Evolutionary conservation across 257 asterid species (phyloP).

Genomic region (Schizonepeta tenuifolia): DNA sequence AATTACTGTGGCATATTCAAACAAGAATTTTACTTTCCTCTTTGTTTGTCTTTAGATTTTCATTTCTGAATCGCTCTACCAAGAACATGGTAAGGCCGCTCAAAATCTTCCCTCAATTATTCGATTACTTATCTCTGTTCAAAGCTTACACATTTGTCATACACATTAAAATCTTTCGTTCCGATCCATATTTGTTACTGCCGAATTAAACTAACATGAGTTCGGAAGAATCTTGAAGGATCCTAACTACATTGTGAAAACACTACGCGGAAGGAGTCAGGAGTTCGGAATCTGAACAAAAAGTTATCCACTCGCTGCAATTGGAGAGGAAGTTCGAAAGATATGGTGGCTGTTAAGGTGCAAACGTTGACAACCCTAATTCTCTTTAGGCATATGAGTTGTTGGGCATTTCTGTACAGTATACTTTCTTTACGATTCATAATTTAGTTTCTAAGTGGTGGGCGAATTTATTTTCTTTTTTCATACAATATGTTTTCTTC

Average conservation of each 20-base stretch:
- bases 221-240: slow-evolving; percentile 36
- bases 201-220: not conserved
- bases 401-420: not conserved
- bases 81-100: slow-evolving; percentile 25
- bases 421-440: not conserved
- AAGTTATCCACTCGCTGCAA: not conserved
- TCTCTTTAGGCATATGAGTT: not conserved
- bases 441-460: slow-evolving; percentile 2
- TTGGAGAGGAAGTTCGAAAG: slow-evolving; percentile 22
- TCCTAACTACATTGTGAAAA: not conserved
- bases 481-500: not conserved
- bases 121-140: not conserved
- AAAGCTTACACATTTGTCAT: not conserved
- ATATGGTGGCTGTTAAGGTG: slow-evolving; percentile 58
- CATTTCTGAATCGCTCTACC: slow-evolving; percentile 23
- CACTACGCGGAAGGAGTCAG: not conserved
- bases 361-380: slow-evolving; percentile 33
- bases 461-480: not conserved
- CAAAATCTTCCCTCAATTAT: not conserved
- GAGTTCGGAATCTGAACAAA: not conserved
- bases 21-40: slow-evolving; percentile 15
- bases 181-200: not conserved
- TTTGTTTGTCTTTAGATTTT: not conserved
- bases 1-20: not conserved
- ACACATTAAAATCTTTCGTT: not conserved